phyloP scores from a whole-genome alignment of 306 rosid species.

The Citrullus amarus region DNA sequence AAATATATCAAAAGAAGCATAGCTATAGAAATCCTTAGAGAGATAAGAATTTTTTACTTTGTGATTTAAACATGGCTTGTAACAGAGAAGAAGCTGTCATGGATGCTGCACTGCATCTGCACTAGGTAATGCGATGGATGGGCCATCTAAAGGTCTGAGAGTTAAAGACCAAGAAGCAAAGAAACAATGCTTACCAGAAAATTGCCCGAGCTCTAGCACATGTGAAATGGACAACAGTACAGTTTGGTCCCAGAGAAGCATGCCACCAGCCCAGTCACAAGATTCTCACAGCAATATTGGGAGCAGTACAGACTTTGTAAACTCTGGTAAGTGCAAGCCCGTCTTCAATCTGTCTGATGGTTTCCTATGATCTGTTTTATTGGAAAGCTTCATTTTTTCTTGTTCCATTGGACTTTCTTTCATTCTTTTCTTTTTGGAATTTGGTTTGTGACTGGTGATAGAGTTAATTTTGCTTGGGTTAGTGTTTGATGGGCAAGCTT shows the following conservation, averaged over 20 bases:
- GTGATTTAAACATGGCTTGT: conserved; percentile 43
- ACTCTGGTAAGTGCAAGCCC: conserved; percentile 48
- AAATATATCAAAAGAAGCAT: background rate
- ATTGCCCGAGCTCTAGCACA: conserved; percentile 60
- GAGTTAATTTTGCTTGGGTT: background rate
- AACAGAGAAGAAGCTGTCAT: conserved; percentile 92
- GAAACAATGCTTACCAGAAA: conserved; percentile 45
- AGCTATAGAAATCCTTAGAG: conserved; percentile 1
- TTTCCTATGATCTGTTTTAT: background rate
- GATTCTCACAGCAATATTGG: conserved; percentile 35
- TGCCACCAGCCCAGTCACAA: conserved; percentile 24
- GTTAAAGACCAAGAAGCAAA: conserved; percentile 28
- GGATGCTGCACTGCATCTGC: conserved; percentile 45
- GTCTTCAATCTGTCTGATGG: background rate
- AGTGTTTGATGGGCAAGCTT: background rate
- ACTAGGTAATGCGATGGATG: conserved; percentile 26
- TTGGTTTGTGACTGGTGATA: background rate
- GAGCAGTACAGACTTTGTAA: conserved; percentile 52
- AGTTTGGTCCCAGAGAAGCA: conserved; percentile 41
- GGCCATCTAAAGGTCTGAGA: conserved; percentile 28
- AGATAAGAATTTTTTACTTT: conserved; percentile 33
- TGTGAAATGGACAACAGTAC: conserved; percentile 44
- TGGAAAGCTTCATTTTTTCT: background rate
- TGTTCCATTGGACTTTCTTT: background rate
- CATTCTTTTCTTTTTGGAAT: conserved; percentile 5